Evolutionary conservation across 306 rosid species (phyloP).

Genomic region (Castanea sativa): DNA sequence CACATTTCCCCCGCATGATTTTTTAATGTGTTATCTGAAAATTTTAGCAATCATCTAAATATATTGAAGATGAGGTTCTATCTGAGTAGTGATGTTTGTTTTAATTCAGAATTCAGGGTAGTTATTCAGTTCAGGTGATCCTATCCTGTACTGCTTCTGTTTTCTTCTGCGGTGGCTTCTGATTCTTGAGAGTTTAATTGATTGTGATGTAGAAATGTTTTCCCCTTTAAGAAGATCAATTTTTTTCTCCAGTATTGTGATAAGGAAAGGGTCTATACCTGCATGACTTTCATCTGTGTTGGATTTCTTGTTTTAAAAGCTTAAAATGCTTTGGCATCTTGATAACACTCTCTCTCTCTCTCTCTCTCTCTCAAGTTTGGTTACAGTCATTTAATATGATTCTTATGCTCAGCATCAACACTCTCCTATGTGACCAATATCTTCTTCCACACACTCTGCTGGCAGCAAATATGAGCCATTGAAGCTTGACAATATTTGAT

Average conservation of each 20-base stretch:
- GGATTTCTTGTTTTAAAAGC: conserved; percentile 1
- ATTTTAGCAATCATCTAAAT: not conserved
- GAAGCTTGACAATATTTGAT: conserved; percentile 23
- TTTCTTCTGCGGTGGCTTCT: not conserved
- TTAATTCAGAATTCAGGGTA: not conserved
- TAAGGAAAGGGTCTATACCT: not conserved
- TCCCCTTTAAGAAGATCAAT: not conserved
- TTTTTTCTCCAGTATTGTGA: not conserved
- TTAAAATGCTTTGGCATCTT: not conserved
- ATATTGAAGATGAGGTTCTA: not conserved
- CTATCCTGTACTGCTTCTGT: not conserved
- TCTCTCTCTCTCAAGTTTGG: not conserved
- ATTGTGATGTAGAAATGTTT: not conserved
- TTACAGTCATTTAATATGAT: not conserved
- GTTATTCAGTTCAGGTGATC: not conserved
- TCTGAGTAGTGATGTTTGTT: not conserved
- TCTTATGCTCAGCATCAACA: not conserved
- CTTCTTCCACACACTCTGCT: conserved; percentile 7
- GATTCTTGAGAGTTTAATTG: not conserved
- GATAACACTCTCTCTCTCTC: not conserved
- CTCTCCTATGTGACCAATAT: conserved; percentile 11
- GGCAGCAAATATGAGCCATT: conserved; percentile 14
- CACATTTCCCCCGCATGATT: not conserved
- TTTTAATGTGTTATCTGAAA: not conserved
- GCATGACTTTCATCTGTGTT: not conserved